These are phyloP conservation scores for Penicillium goetzii DNA, from an alignment of 495 filamentous ascomycete genomes.

Conservation along the genomic window DNA sequence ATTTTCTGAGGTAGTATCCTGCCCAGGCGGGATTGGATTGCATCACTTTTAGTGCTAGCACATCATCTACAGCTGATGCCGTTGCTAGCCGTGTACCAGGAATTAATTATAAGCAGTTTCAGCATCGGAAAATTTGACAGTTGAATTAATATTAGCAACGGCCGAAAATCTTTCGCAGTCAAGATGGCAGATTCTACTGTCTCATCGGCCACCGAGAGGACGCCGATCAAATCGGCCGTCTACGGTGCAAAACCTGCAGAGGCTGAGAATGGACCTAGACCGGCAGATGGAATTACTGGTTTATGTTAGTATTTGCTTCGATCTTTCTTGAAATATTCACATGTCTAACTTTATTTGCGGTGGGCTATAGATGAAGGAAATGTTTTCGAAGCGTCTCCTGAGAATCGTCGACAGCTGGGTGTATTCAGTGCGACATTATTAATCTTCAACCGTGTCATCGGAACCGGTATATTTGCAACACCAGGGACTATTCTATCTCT, in stretches of 20 bases:
- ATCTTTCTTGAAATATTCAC: neutral
- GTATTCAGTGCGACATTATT: constrained; percentile 63
- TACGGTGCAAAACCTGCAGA: constrained; percentile 29
- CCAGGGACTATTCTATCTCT: constrained; percentile 58
- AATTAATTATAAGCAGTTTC: neutral
- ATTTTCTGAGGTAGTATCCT: constrained; percentile 19
- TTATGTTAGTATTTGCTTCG: constrained; percentile 34
- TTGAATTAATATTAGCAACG: neutral
- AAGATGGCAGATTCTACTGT: constrained; percentile 16
- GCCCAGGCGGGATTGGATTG: constrained; percentile 32
- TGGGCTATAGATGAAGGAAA: constrained; percentile 46
- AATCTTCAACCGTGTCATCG: constrained; percentile 68
- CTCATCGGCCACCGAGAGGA: constrained; percentile 15
- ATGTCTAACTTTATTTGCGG: neutral
- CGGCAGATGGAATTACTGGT: constrained; percentile 41
- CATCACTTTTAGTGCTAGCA: constrained; percentile 45
- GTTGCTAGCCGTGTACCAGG: constrained; percentile 22
- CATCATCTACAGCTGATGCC: constrained; percentile 35
- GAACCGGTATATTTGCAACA: constrained; percentile 68
- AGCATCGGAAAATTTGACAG: neutral
- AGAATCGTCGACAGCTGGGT: constrained; percentile 64
- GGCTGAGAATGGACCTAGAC: constrained; percentile 30
- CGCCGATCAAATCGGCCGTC: constrained; percentile 20
- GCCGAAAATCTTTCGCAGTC: neutral
- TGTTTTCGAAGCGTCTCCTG: constrained; percentile 65